Percentiles rank a stretch among this genome's conserved stretches.
Conservation (phyloP, 2,329 filamentous ascomycete species). For the Dactylellina drechsleri region DNA sequence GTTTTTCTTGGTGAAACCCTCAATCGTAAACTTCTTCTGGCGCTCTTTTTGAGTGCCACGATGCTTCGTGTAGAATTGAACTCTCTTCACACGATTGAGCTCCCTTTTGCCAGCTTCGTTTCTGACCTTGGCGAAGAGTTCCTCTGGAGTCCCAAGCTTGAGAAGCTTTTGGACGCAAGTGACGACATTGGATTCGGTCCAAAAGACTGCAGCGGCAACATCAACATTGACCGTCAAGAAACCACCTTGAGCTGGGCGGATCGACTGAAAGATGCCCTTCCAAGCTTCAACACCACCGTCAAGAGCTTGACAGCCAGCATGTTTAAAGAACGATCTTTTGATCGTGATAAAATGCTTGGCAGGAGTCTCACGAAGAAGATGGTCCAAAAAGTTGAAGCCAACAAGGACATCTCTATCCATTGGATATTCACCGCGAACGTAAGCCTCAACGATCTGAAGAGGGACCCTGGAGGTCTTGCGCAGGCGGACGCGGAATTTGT, state of each 20-base stretch:
- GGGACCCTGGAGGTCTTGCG: constrained; percentile 74
- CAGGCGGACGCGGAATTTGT: constrained; percentile 72
- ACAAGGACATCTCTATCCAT: constrained; percentile 78
- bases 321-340: constrained; percentile 83
- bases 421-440: constrained; percentile 70
- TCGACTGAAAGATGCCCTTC: constrained; percentile 89
- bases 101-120: constrained; percentile 61
- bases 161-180: constrained; percentile 55
- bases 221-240: constrained; percentile 86
- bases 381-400: constrained; percentile 89
- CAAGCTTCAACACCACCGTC: constrained; percentile 76
- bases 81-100: constrained; percentile 67
- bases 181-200: constrained; percentile 65
- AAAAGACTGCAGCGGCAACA: constrained; percentile 91
- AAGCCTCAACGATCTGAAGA: constrained; percentile 73
- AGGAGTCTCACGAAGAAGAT: constrained; percentile 85
- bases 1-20: constrained; percentile 67
- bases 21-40: constrained; percentile 67
- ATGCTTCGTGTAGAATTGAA: constrained; percentile 70
- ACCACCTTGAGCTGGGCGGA: constrained; percentile 69
- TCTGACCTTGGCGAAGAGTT: constrained; percentile 55
- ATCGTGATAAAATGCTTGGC: constrained; percentile 73
- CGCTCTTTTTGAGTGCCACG: constrained; percentile 63
- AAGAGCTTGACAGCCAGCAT: constrained; percentile 67
- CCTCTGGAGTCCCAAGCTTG: constrained; percentile 54